These are phyloP conservation scores for Aspergillus piperis DNA, from an alignment of 2,329 filamentous ascomycete species.

Conservation along the genomic window DNA sequence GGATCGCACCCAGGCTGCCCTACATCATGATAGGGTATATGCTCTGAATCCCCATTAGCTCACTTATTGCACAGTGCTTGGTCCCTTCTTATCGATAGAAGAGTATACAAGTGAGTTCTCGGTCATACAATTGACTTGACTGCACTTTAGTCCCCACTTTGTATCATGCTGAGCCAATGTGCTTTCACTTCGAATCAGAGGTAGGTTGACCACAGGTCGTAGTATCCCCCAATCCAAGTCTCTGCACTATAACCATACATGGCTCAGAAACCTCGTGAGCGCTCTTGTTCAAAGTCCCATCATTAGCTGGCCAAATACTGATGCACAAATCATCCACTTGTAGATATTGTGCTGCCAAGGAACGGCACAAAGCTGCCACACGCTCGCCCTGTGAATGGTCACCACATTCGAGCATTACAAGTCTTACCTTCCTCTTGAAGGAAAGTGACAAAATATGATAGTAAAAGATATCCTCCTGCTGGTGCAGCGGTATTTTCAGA, in stretches of 20 bases:
- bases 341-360: not conserved
- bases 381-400: constrained; percentile 35
- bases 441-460: constrained; percentile 32
- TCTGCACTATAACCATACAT: not conserved
- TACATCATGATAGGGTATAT: no score
- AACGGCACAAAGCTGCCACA: constrained; percentile 26
- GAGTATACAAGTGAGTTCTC: no score
- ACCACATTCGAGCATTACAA: constrained; percentile 43
- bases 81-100: no score
- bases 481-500: not conserved
- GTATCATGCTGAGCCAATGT: no score
- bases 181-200: no score
- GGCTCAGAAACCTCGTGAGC: not conserved
- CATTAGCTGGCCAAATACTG: not conserved
- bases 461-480: constrained; percentile 40
- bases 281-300: not conserved
- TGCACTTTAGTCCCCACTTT: no score
- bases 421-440: constrained; percentile 23
- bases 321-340: not conserved
- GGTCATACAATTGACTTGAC: no score
- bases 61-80: no score
- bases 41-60: no score
- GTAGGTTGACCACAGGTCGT: no score
- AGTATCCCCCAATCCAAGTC: not conserved
- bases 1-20: no score